phyloP scores from a whole-genome alignment of 106 monocot genomes.

The Phalaenopsis equestris region DNA sequence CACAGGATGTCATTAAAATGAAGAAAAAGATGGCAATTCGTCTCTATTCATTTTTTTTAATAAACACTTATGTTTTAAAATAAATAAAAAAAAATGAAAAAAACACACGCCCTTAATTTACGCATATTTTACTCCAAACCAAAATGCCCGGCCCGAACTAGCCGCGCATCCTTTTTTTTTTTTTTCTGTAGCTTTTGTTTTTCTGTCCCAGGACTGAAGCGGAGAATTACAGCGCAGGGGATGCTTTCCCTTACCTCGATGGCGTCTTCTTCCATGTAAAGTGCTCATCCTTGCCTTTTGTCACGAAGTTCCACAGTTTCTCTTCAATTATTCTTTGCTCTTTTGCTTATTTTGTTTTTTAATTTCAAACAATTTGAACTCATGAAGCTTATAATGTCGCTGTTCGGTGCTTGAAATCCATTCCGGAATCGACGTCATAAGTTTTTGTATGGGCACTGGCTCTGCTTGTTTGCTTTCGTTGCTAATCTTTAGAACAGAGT shows the following conservation, averaged over 20 bases:
- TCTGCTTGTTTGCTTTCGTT: neutral
- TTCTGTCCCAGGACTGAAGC: no score
- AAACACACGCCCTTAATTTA: no score
- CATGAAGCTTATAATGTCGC: neutral
- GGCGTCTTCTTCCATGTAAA: conserved; percentile 2
- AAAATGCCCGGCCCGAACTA: no score
- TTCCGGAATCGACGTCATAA: neutral
- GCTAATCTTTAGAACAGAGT: neutral
- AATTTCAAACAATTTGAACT: neutral
- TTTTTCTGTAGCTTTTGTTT: no score
- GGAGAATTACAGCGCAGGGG: neutral
- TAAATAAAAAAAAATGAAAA: no score
- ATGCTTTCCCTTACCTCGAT: neutral
- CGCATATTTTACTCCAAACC: no score
- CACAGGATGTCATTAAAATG: no score
- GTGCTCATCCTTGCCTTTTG: neutral
- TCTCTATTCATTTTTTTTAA: no score
- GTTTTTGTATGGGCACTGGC: neutral
- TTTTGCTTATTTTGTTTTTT: neutral
- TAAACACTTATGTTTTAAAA: no score
- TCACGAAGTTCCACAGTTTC: neutral
- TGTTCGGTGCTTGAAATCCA: neutral
- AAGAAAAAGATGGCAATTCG: no score
- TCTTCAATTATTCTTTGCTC: neutral
- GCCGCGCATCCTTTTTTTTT: no score